These are phyloP conservation scores for Alternaria viburni DNA, from an alignment of 2,329 filamentous ascomycete species.

Conservation along the genomic window DNA sequence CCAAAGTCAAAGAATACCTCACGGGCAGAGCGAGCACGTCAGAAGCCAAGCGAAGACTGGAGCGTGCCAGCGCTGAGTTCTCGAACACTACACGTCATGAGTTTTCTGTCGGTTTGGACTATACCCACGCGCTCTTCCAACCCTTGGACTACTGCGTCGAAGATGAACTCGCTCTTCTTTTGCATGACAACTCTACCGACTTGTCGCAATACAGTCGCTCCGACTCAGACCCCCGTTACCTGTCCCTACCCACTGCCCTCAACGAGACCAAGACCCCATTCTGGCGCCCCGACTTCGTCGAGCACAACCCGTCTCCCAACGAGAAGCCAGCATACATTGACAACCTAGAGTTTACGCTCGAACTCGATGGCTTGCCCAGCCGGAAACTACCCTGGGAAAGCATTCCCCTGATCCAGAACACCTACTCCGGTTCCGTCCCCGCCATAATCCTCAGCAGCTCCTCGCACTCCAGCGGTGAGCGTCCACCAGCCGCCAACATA, in stretches of 20 bases:
- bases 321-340: slow-evolving; percentile 40
- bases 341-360: slow-evolving; percentile 28
- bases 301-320: slow-evolving; percentile 37
- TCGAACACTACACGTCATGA: slow-evolving; percentile 52
- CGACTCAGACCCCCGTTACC: slow-evolving; percentile 36
- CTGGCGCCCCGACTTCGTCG: slow-evolving; percentile 34
- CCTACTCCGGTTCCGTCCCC: slow-evolving; percentile 56
- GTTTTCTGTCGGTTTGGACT: slow-evolving; percentile 60
- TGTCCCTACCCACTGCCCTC: slow-evolving; percentile 50
- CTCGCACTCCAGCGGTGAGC: slow-evolving; percentile 33
- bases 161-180: slow-evolving; percentile 35
- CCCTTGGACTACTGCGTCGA: slow-evolving; percentile 32
- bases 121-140: slow-evolving; percentile 57
- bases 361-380: slow-evolving; percentile 53
- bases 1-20: slow-evolving; percentile 24
- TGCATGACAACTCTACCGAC: slow-evolving; percentile 44
- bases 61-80: slow-evolving; percentile 31
- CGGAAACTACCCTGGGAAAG: slow-evolving; percentile 52
- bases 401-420: slow-evolving; percentile 56
- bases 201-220: slow-evolving; percentile 44
- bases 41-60: slow-evolving; percentile 35
- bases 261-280: slow-evolving; percentile 35
- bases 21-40: slow-evolving; percentile 44
- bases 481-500: slow-evolving; percentile 24
- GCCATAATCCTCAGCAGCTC: slow-evolving; percentile 48